Evolutionary conservation across 2,329 filamentous ascomycete species (phyloP), one percentile per base, ranked within the genome.

Genomic region (Cladosporium sphaerospermum): DNA sequence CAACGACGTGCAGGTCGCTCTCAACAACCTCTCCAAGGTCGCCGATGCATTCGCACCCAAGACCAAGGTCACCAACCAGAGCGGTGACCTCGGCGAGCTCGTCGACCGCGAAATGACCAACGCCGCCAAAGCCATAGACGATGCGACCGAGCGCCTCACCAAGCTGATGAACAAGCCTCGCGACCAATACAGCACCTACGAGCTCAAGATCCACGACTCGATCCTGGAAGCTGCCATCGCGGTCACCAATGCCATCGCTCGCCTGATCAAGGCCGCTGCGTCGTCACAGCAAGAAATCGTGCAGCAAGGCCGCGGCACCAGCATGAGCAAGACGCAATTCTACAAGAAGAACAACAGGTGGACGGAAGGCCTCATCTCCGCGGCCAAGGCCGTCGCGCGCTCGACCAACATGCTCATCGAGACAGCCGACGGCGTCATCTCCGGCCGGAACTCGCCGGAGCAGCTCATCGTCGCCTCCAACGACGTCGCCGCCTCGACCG

Each of bases 261-360:
- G 89, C 68, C 81, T 99, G 54, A 97, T 99, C 77, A 92, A 93
- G 72, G 93, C 93, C 1, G 93, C 93, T 6, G 95, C 92, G 0
- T 84, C 81, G 14, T 95, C 92, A 1, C 93, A 99, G 69, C 85
- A 95, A 69, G 93, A 99, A 74, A 99, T 99, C 66, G 93, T 99
- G 41, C 85, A 90, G 59, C 89, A 95, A 58, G 93, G 93, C 7
- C 85, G 88, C 16, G 93, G 93, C 34, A 89, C 88, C 9, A 63
- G 60, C 53, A 67, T 70, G 48, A 95, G 89, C 42, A 82, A 85
- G 54, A 95, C 91, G 2, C 90, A 91, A 19, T 99, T 99, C 72
- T 99, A 99, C 84, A 97, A 97, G 81, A 97, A 97, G 78, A 96
- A 99, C 80, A 99, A 97, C 74, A 83, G 93, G 49, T 99, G 93